Evolutionary conservation across 2,329 filamentous ascomycete genomes (phyloP).

Genomic region (Pyrenophora teres): DNA sequence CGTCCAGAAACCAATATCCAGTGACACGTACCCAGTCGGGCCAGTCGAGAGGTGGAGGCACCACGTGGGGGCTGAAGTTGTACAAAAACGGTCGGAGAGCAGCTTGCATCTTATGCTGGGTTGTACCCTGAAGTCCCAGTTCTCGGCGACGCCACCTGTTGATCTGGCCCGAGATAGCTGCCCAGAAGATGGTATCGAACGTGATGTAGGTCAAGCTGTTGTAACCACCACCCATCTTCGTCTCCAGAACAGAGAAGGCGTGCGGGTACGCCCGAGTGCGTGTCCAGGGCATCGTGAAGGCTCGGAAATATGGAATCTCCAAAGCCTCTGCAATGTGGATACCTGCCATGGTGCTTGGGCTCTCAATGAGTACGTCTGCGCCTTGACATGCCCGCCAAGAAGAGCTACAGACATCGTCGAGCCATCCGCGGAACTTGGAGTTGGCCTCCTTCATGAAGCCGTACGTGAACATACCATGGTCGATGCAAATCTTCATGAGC

Average conservation of each 20-base stretch:
- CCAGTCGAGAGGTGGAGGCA: slow-evolving; percentile 92
- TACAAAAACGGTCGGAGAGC: slow-evolving; percentile 99
- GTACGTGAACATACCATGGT: slow-evolving; percentile 95
- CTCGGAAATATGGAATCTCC: slow-evolving; percentile 91
- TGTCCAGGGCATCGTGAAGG: slow-evolving; percentile 99
- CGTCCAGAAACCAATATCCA: slow-evolving; percentile 97
- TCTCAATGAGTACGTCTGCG: slow-evolving; percentile 90
- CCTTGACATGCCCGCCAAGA: slow-evolving; percentile 84
- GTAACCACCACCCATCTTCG: slow-evolving; percentile 93
- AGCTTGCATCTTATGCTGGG: slow-evolving; percentile 85
- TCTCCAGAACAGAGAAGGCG: slow-evolving; percentile 89
- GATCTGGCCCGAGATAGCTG: slow-evolving; percentile 85
- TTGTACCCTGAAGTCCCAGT: slow-evolving; percentile 79
- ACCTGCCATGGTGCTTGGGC: slow-evolving; percentile 93
- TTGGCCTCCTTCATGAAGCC: slow-evolving; percentile 86
- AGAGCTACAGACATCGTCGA: slow-evolving; percentile 82
- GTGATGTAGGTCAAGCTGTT: slow-evolving; percentile 95
- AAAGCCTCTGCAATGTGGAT: slow-evolving; percentile 97
- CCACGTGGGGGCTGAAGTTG: slow-evolving; percentile 93
- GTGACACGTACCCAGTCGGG: slow-evolving; percentile 98
- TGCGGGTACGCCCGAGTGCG: slow-evolving; percentile 94
- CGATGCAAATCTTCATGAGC: slow-evolving; percentile 93
- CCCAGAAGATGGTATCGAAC: slow-evolving; percentile 98
- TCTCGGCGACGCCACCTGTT: slow-evolving; percentile 89
- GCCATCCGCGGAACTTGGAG: slow-evolving; percentile 80